phyloP scores from a whole-genome alignment of 2,329 filamentous ascomycete genomes.

The Ceratocystis diversiconidia region DNA sequence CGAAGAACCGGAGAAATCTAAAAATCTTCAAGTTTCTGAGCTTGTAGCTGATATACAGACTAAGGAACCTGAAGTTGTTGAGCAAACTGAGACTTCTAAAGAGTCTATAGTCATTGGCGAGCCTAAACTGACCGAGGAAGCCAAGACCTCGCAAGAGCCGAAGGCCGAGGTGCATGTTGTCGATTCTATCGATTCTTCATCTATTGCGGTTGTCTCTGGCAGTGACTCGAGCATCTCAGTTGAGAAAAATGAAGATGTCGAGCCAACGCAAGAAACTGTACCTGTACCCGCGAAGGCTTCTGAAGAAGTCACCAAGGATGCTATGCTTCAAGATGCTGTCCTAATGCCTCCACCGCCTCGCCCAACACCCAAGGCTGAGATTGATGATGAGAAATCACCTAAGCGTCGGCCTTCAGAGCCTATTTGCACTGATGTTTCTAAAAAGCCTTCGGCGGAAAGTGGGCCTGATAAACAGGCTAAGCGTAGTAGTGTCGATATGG shows the following conservation, averaged over 20 bases:
- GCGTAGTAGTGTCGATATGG: conserved; percentile 59
- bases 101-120: background rate
- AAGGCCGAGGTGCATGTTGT: background rate
- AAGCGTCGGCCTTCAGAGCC: conserved; percentile 12
- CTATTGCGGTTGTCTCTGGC: background rate
- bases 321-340: conserved; percentile 27
- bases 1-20: background rate
- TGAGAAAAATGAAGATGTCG: background rate
- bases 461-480: conserved; percentile 75
- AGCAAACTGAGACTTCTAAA: background rate
- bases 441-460: conserved; percentile 23
- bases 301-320: conserved; percentile 22
- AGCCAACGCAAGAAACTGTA: background rate
- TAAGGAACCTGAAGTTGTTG: background rate
- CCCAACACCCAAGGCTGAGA: conserved; percentile 16
- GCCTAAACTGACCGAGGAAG: background rate
- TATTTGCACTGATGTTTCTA: conserved; percentile 34
- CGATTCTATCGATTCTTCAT: background rate
- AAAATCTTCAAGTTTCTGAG: background rate
- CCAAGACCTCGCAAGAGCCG: background rate
- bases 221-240: background rate
- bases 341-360: conserved; percentile 7
- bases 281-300: background rate
- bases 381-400: background rate
- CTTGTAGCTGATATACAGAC: background rate